Evolutionary conservation across 2,329 filamentous ascomycete genomes (phyloP).

Genomic region (Ophiocordyceps polyrhachis-furcata): DNA sequence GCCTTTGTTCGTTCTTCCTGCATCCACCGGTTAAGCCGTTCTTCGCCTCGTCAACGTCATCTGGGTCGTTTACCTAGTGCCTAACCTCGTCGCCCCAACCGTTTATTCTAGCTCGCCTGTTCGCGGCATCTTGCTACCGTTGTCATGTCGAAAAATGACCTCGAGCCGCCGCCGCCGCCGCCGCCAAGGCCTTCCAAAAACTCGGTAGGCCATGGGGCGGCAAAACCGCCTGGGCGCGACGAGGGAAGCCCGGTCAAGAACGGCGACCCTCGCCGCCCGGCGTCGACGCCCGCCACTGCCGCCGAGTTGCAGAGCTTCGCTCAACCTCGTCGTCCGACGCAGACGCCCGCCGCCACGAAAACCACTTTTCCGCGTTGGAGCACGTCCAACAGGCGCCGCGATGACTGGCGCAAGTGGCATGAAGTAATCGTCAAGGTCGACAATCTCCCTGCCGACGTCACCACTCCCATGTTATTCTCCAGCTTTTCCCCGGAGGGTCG

Average conservation of each 20-base stretch:
- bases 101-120: no score
- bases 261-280: background rate
- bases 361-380: no score
- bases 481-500: constrained; percentile 32
- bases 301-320: no score
- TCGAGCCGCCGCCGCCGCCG: no score
- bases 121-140: no score
- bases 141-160: no score
- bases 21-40: no score
- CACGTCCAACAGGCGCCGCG: background rate
- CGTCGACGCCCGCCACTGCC: background rate
- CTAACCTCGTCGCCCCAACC: no score
- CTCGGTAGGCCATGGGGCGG: no score
- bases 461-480: constrained; percentile 26
- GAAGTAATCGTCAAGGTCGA: constrained; percentile 14
- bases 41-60: no score
- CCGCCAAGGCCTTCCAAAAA: background rate
- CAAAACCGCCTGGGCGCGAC: background rate
- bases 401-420: constrained; percentile 15
- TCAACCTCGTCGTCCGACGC: background rate
- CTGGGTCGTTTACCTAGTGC: no score
- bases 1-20: no score
- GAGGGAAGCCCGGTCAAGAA: background rate
- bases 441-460: constrained; percentile 16
- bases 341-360: background rate